These are phyloP conservation scores for Pseudopyricularia javanii DNA, from an alignment of 2,329 filamentous ascomycete genomes.

Conservation along the genomic window DNA sequence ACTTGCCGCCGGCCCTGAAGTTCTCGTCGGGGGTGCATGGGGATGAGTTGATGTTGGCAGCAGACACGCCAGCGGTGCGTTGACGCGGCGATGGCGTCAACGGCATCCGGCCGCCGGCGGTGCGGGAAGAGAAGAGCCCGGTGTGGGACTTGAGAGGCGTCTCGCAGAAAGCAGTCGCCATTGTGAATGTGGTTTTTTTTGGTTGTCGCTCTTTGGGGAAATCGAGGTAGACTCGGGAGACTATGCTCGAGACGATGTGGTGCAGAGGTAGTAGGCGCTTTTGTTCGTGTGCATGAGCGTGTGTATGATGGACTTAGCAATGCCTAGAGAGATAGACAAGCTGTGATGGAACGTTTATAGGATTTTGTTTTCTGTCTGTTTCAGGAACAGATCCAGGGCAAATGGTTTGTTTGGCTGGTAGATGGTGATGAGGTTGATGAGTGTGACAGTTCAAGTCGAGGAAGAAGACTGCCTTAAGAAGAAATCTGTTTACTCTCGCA, in stretches of 20 bases:
- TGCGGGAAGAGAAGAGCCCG: conserved; percentile 82
- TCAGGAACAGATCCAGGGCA: too few species aligned
- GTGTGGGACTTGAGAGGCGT: conserved; percentile 93
- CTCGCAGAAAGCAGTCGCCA: conserved; percentile 72
- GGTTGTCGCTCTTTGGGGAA: neutral
- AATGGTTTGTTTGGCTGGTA: too few species aligned
- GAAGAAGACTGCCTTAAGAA: neutral
- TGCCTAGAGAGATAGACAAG: neutral
- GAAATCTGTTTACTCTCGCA: neutral
- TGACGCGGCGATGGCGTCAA: conserved; percentile 79
- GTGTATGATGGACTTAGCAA: too few species aligned
- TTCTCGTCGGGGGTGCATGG: conserved; percentile 59
- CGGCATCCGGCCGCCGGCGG: conserved; percentile 88
- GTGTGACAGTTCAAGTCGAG: too few species aligned
- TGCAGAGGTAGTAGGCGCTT: neutral
- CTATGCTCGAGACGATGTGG: conserved; percentile 15
- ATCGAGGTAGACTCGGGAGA: neutral
- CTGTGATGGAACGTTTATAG: neutral
- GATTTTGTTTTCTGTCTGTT: too few species aligned
- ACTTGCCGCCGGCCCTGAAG: conserved; percentile 46
- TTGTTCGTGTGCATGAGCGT: neutral
- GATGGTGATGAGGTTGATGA: too few species aligned
- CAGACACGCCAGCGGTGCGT: conserved; percentile 38
- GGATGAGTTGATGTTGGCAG: conserved; percentile 48
- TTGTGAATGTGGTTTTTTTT: conserved; percentile 32